Base-by-base conservation (phyloP, 2,329 filamentous ascomycete species). In the Trichoderma aggressivum region DNA sequence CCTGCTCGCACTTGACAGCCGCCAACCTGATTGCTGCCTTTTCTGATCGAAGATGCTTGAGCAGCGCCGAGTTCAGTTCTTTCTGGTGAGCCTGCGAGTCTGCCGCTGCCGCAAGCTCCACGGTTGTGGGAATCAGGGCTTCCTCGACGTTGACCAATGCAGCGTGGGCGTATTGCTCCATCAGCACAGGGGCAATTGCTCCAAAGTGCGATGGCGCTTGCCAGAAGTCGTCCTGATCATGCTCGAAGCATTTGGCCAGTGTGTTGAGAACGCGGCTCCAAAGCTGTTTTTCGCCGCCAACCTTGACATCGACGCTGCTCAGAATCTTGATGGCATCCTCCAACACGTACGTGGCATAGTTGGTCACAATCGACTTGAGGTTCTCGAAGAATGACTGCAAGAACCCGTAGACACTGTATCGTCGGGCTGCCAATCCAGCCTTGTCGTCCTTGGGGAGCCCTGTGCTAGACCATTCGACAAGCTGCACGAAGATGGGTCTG, bases 211-310 rank as follows among this genome's bases (percentile, higher is more conserved):
- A 88, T 0, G 96, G 95, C 0, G 92, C 90, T 85, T 97, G 94
- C 94, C 94, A 98, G 84, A 97, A 98, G 80, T 94, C 92, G 79
- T 97, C 94, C 81, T 97, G 92, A 78, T 98, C 96, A 79, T 97
- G 90, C 80, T 92, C 87, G 78, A 98, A 97, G 75, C 90, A 91
- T 75, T 89, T 91, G 32, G 87, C 84, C 59, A 98, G 85, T 24
- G 94, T 92, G 67, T 85, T 84, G 64, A 98, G 86, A 3, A 93
- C 88, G 21, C 88, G 87, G 53, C 85, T 83, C 87, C 93, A 93
- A 5, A 98, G 86, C 53, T 83, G 82, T 58, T 85, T 82, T 75
- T 89, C 86, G 75, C 86, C 81, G 10, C 82, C 76, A 3, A 77
- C 80, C 65, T 77, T 82, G 47, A 97, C 77, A 71, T 86, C 80